Evolutionary conservation across 805 yeast species (phyloP).

Genomic region (Candida bentonensis): DNA sequence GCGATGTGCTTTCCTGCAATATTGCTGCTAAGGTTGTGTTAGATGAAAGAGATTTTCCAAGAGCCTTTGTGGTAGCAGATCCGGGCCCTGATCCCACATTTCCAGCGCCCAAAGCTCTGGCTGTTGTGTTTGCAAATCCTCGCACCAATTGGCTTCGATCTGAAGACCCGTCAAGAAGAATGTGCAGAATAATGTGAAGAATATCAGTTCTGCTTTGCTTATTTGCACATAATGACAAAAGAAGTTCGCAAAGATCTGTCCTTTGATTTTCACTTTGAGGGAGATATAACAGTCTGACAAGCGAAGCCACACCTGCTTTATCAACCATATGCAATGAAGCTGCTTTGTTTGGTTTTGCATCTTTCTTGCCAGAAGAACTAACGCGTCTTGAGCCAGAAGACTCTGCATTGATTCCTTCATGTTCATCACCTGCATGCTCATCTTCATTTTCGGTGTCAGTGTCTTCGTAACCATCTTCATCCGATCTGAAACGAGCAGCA

Average conservation of each 20-base stretch:
- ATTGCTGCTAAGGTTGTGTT: neutral
- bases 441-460: conserved; percentile 5
- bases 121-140: conserved; percentile 42
- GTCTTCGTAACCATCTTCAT: conserved; percentile 13
- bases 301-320: conserved; percentile 56
- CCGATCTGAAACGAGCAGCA: neutral
- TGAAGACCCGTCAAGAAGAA: conserved; percentile 61
- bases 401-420: conserved; percentile 23
- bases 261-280: conserved; percentile 48
- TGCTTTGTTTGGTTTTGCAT: conserved; percentile 8
- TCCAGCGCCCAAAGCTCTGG: conserved; percentile 28
- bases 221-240: conserved; percentile 55
- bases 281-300: conserved; percentile 55
- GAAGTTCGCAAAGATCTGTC: conserved; percentile 52
- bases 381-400: conserved; percentile 4
- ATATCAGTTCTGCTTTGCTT: conserved; percentile 70
- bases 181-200: conserved; percentile 48
- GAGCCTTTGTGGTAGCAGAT: conserved; percentile 6
- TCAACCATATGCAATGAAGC: conserved; percentile 53
- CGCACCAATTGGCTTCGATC: conserved; percentile 49
- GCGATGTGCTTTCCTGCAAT: conserved; percentile 37
- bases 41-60: conserved; percentile 3
- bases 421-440: conserved; percentile 9
- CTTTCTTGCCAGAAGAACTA: neutral
- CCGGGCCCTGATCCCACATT: conserved; percentile 8